phyloP scores from a whole-genome alignment of 73 alveolate species.

The Blepharisma stoltei region DNA sequence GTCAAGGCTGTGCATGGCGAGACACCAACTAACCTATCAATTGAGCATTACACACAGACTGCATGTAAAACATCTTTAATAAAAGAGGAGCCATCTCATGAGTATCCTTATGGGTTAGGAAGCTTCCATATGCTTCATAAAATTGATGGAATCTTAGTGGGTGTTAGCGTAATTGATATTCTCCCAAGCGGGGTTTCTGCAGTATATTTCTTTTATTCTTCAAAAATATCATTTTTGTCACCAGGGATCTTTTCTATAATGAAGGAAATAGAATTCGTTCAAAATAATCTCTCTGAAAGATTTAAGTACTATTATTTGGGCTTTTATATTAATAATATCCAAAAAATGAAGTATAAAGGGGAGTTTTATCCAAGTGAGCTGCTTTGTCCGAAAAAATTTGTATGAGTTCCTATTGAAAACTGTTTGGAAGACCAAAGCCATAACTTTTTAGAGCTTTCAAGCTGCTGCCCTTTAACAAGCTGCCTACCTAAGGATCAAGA shows the following conservation, averaged over 20 bases:
- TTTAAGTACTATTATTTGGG: constrained; percentile 81
- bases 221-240: constrained; percentile 76
- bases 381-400: constrained; percentile 68
- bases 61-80: constrained; percentile 47
- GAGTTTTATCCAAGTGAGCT: constrained; percentile 70
- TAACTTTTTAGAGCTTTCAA: not conserved
- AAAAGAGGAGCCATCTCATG: constrained; percentile 47
- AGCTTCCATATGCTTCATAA: constrained; percentile 88
- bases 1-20: constrained; percentile 55
- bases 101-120: constrained; percentile 43
- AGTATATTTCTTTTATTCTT: constrained; percentile 87
- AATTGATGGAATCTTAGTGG: constrained; percentile 85
- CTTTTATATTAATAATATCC: constrained; percentile 61
- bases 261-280: constrained; percentile 86
- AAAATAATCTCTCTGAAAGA: constrained; percentile 40
- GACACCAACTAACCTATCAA: constrained; percentile 30
- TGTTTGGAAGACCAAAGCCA: constrained; percentile 30
- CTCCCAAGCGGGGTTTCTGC: constrained; percentile 63
- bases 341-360: constrained; percentile 74
- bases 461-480: not conserved
- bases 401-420: constrained; percentile 61
- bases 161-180: constrained; percentile 88
- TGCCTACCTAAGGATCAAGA: not conserved
- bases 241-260: constrained; percentile 87
- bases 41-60: constrained; percentile 42